Base-by-base conservation (phyloP, 2,329 filamentous ascomycete genomes). In the Fusarium gaditjirri region DNA sequence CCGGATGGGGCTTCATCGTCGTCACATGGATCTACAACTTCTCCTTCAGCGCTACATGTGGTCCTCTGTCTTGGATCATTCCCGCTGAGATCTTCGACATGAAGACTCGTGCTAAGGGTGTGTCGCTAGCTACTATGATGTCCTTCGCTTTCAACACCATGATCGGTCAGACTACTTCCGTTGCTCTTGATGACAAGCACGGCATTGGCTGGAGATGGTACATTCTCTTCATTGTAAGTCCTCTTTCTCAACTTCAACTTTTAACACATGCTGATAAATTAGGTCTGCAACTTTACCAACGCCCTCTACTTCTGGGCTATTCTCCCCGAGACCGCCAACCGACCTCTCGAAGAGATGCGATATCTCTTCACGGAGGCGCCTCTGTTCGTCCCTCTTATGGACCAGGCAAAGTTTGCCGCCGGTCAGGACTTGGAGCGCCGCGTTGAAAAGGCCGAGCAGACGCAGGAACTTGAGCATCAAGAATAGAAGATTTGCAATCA, bases 31-130 rank as follows among this genome's bases (percentile, higher is more conserved):
- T 66, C 17, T 70, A 70, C 42, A 70, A 70, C 42, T 70, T 70
- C 36, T 70, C 61, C 2, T 70, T 70, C 46, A 67, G 61, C 0
- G 68, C 68, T 19, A 71, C 68, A 2, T 70, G 68, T 1, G 68
- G 68, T 31, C 68, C 68, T 14, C 29, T 70, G 5, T 70, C 68
- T 3, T 86, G 80, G 86, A 86, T 87, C 72, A 89, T 90, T 60
- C 88, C 87, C 0, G 89, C 91, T 55, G 91, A 93, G 77, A 90
- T 93, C 27, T 94, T 94, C 79, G 92, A 94, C 80, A 94, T 91
- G 7, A 88, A 90, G 68, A 94, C 92, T 1, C 87, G 92, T 39
- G 86, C 89, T 46, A 93, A 93, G 82, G 92, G 91, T 75, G 92
- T 94, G 5, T 91, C 90, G 4, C 88, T 94, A 72, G 91, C 91